Base-by-base conservation (phyloP, 805 yeast species). In the Metschnikowia dekortorum region DNA sequence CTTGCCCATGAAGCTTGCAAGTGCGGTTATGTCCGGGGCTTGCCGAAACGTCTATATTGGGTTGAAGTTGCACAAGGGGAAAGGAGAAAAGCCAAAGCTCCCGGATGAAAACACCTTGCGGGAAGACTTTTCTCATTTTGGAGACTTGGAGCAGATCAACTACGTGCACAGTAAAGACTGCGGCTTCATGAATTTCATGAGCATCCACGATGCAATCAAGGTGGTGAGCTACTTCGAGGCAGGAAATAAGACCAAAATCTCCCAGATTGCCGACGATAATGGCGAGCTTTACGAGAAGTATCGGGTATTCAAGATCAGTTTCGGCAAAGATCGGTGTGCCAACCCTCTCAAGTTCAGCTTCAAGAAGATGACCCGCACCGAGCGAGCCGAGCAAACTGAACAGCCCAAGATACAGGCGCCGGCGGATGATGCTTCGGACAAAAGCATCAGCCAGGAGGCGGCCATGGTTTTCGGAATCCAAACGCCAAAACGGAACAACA, bases 281-380 rank as follows among this genome's bases (percentile, higher is more conserved):
- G 67, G 65, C 6, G 54, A 54, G 29, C 63, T 71, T 47, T 72
- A 61, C 51, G 66, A 74, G 32, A 75, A 74, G 55, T 87, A 86
- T 59, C 59, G 59, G 39, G 69, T 74, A 4, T 80, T 82, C 57
- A 81, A 82, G 52, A 81, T 87, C 41, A 79, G 81, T 45, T 87
- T 77, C 66, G 95, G 89, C 42, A 84, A 84, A 59, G 95, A 87
- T 66, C 75, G 95, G 61, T 87, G 95, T 70, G 95, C 86, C 2
- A 85, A 85, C 60, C 88, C 79, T 32, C 85, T 82, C 52, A 85
- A 79, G 68, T 73, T 72, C 49, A 68, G 69, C 56, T 68, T 63
- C 65, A 75, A 66, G 63, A 81, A 71, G 67, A 70, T 61, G 16
- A n/a, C 16, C 0, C 9, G 8, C n/a, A n/a, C 14, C 4, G 36